Conservation (phyloP, 1,284 basidiomycete genomes). For the Paramarasmius palmivorus region DNA sequence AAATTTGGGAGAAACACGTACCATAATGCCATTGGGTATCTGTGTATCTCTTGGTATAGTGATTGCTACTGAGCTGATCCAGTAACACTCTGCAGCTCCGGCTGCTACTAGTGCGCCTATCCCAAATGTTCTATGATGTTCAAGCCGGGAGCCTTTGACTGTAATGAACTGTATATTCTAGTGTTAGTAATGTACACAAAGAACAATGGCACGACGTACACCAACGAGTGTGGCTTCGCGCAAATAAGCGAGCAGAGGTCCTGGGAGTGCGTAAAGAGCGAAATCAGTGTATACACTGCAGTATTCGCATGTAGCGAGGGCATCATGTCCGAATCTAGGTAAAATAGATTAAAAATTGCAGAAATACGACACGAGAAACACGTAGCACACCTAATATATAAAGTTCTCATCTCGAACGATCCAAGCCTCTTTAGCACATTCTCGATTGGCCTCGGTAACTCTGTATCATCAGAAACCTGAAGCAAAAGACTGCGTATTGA, state of each 20-base stretch:
- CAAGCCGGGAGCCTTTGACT: conserved; percentile 30
- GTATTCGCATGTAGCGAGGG: conserved; percentile 59
- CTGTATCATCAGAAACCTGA: conserved; percentile 32
- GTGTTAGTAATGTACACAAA: neutral
- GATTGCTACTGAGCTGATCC: conserved; percentile 46
- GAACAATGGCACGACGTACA: conserved; percentile 27
- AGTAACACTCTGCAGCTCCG: conserved; percentile 55
- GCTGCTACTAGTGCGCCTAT: conserved; percentile 49
- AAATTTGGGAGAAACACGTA: conserved; percentile 30
- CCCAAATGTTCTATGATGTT: conserved; percentile 49
- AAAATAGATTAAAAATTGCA: conserved; percentile 4
- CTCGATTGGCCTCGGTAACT: conserved; percentile 49
- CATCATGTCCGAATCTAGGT: conserved; percentile 63
- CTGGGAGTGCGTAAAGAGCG: conserved; percentile 55
- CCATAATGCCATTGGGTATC: conserved; percentile 48
- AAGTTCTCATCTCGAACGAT: conserved; percentile 55
- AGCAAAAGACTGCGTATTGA: conserved; percentile 48
- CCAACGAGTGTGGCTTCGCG: conserved; percentile 57
- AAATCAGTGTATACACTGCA: conserved; percentile 62
- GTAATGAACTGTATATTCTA: conserved; percentile 29
- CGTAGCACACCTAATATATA: conserved; percentile 57
- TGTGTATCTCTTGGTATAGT: conserved; percentile 39
- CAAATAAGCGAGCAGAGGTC: conserved; percentile 57
- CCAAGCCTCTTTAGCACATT: conserved; percentile 54
- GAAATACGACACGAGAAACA: neutral